phyloP scores from a whole-genome alignment of 768 basidiomycete species.

The Lanmaoa rubissima region DNA sequence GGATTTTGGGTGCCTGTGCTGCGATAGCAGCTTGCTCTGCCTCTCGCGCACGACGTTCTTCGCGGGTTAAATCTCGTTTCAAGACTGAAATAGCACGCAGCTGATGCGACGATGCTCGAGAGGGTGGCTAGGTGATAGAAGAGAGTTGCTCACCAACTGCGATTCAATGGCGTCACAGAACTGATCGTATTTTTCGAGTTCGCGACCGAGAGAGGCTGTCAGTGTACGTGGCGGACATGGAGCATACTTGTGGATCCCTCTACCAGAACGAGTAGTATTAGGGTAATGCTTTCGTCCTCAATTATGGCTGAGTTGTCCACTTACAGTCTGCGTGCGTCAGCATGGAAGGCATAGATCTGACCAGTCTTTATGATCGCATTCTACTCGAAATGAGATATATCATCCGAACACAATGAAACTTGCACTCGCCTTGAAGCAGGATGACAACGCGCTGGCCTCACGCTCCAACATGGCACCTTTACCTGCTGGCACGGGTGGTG shows the following conservation, averaged over 20 bases:
- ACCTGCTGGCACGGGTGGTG: slow-evolving; percentile 46
- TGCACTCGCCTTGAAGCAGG: slow-evolving; percentile 53
- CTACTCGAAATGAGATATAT: slow-evolving; percentile 28
- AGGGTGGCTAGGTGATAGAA: not conserved
- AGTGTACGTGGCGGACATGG: slow-evolving; percentile 64
- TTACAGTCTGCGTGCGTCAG: slow-evolving; percentile 63
- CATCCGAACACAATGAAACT: not conserved
- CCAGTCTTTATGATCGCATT: slow-evolving; percentile 69
- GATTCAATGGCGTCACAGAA: slow-evolving; percentile 76
- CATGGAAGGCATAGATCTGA: slow-evolving; percentile 68
- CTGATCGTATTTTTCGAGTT: slow-evolving; percentile 79
- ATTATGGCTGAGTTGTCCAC: slow-evolving; percentile 20
- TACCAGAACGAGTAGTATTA: slow-evolving; percentile 25
- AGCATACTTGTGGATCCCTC: slow-evolving; percentile 57
- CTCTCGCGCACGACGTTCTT: slow-evolving; percentile 52
- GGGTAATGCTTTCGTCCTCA: not conserved
- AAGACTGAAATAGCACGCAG: slow-evolving; percentile 69
- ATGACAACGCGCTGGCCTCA: slow-evolving; percentile 59
- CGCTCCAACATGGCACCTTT: slow-evolving; percentile 51
- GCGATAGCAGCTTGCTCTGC: slow-evolving; percentile 44
- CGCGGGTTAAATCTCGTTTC: slow-evolving; percentile 63
- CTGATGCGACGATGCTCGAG: slow-evolving; percentile 36
- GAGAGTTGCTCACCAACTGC: slow-evolving; percentile 51
- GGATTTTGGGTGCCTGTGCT: slow-evolving; percentile 25
- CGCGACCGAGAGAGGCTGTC: slow-evolving; percentile 62